These are phyloP conservation scores for Fusarium verrucosum DNA, from an alignment of 2,329 filamentous ascomycete species.

Conservation along the genomic window DNA sequence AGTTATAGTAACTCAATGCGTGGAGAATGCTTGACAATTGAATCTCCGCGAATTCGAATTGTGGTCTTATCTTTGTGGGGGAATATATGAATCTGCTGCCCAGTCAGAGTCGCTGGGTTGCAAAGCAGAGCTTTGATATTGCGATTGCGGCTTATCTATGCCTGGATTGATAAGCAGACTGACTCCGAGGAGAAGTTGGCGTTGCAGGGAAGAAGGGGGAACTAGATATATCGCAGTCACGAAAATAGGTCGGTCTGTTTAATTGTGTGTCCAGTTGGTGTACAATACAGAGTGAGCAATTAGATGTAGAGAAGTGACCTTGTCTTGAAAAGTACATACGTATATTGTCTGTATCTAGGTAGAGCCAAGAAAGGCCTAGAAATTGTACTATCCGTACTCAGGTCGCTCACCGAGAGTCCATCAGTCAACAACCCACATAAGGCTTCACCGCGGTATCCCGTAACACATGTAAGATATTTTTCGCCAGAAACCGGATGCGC, in stretches of 20 bases:
- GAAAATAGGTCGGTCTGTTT: constrained; percentile 18
- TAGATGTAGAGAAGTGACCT: not conserved
- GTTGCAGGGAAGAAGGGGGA: constrained; percentile 8
- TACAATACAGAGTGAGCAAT: not conserved
- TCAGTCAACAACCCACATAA: constrained; percentile 16
- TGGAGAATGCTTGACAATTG: constrained; percentile 7
- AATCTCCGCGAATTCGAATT: constrained; percentile 3
- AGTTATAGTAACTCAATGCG: not conserved
- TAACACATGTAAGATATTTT: not conserved
- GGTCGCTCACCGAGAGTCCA: constrained; percentile 20
- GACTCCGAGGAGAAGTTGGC: constrained; percentile 35
- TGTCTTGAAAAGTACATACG: not conserved
- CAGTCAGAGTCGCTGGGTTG: constrained; percentile 23
- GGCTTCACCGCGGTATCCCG: constrained; percentile 6
- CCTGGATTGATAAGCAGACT: constrained; percentile 20
- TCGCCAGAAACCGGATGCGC: constrained; percentile 13
- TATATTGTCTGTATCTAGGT: not conserved
- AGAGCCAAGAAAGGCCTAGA: not conserved
- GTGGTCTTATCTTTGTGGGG: constrained; percentile 27
- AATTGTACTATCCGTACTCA: not conserved
- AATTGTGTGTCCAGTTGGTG: too few species aligned
- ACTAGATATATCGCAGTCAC: not conserved
- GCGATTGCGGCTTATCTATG: constrained; percentile 32
- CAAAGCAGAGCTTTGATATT: constrained; percentile 11
- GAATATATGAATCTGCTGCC: not conserved